These are phyloP conservation scores for Calocybe gambosa DNA, from an alignment of 1,284 basidiomycete species.

Conservation along the genomic window DNA sequence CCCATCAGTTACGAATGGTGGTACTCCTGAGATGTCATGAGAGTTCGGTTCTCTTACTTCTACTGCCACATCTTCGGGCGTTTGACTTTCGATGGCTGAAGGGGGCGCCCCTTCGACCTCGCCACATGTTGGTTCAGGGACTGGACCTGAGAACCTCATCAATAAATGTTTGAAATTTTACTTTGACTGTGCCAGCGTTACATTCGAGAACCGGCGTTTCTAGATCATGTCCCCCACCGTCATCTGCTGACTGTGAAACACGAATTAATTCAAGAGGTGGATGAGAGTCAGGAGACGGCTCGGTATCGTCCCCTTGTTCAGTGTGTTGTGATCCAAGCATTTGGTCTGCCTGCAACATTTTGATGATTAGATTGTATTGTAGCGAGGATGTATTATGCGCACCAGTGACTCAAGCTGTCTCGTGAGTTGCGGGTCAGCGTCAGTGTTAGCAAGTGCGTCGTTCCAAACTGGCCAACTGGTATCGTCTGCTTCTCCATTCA, in stretches of 20 bases:
- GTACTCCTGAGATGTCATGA: constrained; percentile 24
- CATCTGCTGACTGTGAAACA: not conserved
- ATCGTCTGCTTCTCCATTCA: constrained; percentile 11
- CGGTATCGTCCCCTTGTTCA: constrained; percentile 7
- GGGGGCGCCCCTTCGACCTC: not conserved
- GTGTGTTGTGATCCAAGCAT: constrained; percentile 13
- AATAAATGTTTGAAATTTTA: too few species aligned
- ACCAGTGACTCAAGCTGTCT: constrained; percentile 26
- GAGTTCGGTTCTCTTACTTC: not conserved
- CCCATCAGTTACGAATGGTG: constrained; percentile 55
- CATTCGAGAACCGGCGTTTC: constrained; percentile 9
- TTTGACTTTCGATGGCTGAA: not conserved
- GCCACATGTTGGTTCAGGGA: constrained; percentile 5
- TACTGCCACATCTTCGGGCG: not conserved
- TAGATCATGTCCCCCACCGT: not conserved
- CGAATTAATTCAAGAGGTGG: constrained; percentile 11
- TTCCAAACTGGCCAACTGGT: constrained; percentile 14
- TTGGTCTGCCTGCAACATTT: constrained; percentile 11
- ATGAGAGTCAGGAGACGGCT: constrained; percentile 6
- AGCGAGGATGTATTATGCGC: not conserved
- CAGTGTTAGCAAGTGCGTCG: constrained; percentile 11
- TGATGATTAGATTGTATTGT: not conserved
- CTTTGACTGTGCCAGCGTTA: constrained; percentile 15
- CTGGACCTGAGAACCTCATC: not conserved
- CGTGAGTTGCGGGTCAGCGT: constrained; percentile 20